Evolutionary conservation across 2,329 filamentous ascomycete genomes (phyloP).

Genomic region (Helminthosporium solani): DNA sequence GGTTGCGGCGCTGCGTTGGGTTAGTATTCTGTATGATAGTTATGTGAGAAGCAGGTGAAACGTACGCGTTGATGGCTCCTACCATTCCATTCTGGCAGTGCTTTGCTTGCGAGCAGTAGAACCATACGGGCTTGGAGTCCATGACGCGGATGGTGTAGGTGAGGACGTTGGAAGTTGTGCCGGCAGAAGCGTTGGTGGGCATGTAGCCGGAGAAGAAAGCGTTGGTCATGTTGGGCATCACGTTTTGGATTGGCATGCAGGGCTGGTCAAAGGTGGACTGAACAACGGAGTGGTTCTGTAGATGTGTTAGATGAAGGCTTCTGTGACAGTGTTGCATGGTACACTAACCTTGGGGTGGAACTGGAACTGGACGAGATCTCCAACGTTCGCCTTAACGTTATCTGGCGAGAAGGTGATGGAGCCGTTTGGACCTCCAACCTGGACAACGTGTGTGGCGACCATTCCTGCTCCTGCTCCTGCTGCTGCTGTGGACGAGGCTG

Average conservation of each 20-base stretch:
- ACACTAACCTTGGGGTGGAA: constrained; percentile 49
- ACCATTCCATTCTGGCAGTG: constrained; percentile 77
- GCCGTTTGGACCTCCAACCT: constrained; percentile 58
- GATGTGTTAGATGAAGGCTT: constrained; percentile 9
- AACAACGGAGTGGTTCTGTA: constrained; percentile 72
- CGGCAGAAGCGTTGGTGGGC: constrained; percentile 50
- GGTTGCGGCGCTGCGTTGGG: constrained; percentile 23
- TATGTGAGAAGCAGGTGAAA: constrained; percentile 10
- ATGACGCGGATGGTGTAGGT: constrained; percentile 72
- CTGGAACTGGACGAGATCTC: constrained; percentile 58
- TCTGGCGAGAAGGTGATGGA: constrained; percentile 65
- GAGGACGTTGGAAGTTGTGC: constrained; percentile 49
- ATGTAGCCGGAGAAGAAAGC: constrained; percentile 66
- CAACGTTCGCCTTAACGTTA: constrained; percentile 62
- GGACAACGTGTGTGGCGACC: constrained; percentile 58
- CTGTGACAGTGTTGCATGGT: neutral
- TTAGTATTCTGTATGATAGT: constrained; percentile 16
- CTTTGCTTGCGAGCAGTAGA: constrained; percentile 72
- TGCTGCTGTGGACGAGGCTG: constrained; percentile 7
- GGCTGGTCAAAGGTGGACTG: constrained; percentile 74
- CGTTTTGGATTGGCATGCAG: constrained; percentile 61
- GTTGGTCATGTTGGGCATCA: constrained; percentile 50
- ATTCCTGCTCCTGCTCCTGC: constrained; percentile 18
- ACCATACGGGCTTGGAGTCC: constrained; percentile 70
- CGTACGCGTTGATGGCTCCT: constrained; percentile 75